Evolutionary conservation across 2,329 filamentous ascomycete species (phyloP), one percentile per base, ranked within the genome.

Genomic region (Capronia americana): DNA sequence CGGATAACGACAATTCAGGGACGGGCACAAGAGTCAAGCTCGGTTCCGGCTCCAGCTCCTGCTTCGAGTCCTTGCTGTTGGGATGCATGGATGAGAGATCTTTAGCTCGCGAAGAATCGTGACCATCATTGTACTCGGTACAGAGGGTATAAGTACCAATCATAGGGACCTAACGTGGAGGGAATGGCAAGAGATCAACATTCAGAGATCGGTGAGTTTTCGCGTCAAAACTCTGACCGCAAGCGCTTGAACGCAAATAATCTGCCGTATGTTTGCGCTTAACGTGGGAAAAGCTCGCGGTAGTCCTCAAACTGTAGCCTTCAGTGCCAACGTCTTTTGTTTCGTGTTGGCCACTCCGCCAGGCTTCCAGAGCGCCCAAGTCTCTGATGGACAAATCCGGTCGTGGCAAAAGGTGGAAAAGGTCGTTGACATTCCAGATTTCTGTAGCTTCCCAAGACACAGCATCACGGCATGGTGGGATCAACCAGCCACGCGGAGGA

Each of bases 1-100:
- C 30, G 55, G 61, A 30, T 58, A 51, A 54, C 26, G 28, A 57
- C 20, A 55, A 34, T 4, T 34, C 26, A 20, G 14, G 6, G 17
- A 56, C n/a, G 10, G 26, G 6, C 11, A 7, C 23, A 20, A n/a
- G 38, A 44, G 17, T n/a, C 38, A 44, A 44, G 38, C 17, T 7
- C 17, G 11, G 38, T 4, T 11, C 10, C 30, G n/a, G 38, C 5
- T n/a, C 2, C 17, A n/a, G 17, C 38, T n/a, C 2, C 17, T 7
- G 17, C 38, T n/a, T n/a, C 6, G 6, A 44, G 38, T n/a, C 17
- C 4, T n/a, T 1, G 5, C 14, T n/a, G 1, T 44, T 44, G 5
- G 20, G 17, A n/a, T 3, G 14, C 14, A 44, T 44, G 6, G 11
- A 20, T 44, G 38, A 44, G 38, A 44, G 5, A 5, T n/a, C 38